phyloP scores from a whole-genome alignment of 1,284 basidiomycete species.

The Xanthoconium separans region DNA sequence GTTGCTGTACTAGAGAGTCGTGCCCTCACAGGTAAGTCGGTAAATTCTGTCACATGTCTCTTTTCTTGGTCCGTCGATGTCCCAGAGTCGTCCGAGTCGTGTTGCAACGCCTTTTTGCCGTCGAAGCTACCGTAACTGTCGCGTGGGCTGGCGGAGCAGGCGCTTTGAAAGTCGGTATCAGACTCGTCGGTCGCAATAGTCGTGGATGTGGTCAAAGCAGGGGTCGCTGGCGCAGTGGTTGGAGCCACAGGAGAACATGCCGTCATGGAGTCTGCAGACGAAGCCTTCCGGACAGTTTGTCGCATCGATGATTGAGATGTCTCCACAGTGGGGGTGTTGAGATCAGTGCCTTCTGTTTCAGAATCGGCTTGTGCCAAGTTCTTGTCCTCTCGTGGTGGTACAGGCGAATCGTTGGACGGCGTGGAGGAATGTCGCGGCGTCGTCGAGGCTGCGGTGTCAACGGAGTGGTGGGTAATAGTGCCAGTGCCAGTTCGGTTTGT shows the following conservation, averaged over 20 bases:
- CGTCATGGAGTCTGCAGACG: constrained; percentile 35
- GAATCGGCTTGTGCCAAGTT: constrained; percentile 26
- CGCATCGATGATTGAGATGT: constrained; percentile 7
- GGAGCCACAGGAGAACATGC: constrained; percentile 31
- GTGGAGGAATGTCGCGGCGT: constrained; percentile 33
- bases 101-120: constrained; percentile 24
- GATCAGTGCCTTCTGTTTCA: constrained; percentile 27
- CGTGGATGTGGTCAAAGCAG: constrained; percentile 41
- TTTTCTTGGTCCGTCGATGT: constrained; percentile 34
- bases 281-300: constrained; percentile 36
- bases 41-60: constrained; percentile 33
- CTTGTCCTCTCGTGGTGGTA: constrained; percentile 31
- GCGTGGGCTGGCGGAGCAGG: constrained; percentile 72
- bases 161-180: constrained; percentile 82
- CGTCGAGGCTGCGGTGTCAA: constrained; percentile 23
- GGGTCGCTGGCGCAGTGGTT: constrained; percentile 37
- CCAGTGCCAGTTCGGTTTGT: constrained; percentile 32
- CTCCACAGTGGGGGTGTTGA: constrained; percentile 26
- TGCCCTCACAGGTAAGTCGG: constrained; percentile 34
- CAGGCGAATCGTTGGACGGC: constrained; percentile 30
- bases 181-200: constrained; percentile 68
- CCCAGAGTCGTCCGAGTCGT: constrained; percentile 35
- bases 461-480: constrained; percentile 24
- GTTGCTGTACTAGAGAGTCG: constrained; percentile 50
- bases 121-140: constrained; percentile 53